These are phyloP conservation scores for Linnemannia zychae DNA, from an alignment of 192 early-diverging fungal species.

Conservation along the genomic window DNA sequence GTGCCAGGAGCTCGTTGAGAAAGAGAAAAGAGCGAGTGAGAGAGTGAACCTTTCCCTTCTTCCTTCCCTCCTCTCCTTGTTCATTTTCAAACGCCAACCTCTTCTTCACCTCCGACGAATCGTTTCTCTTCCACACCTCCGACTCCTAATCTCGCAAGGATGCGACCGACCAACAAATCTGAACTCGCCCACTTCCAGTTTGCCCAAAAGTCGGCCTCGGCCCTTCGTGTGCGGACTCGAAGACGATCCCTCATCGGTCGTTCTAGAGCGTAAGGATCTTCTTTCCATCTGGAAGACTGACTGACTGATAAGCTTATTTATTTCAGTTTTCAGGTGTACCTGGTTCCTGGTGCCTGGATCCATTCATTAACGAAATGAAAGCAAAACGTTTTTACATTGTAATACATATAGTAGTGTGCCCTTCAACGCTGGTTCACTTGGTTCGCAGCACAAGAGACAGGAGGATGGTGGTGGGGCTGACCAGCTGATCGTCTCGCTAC, in stretches of 20 bases:
- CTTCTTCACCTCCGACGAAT: background rate
- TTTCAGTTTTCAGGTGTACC: background rate
- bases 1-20: background rate
- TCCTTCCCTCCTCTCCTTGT: background rate
- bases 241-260: constrained; percentile 52
- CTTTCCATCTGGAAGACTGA: background rate
- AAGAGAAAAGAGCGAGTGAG: background rate
- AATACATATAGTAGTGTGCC: constrained; percentile 25
- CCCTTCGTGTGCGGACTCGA: constrained; percentile 36
- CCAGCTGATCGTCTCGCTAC: constrained; percentile 39
- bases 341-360: background rate
- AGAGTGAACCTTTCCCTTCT: background rate
- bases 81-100: background rate
- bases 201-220: constrained; percentile 16
- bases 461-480: constrained; percentile 31
- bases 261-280: constrained; percentile 40
- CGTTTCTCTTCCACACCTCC: background rate
- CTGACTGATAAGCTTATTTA: background rate
- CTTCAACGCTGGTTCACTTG: constrained; percentile 34
- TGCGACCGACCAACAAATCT: constrained; percentile 32
- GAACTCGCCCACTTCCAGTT: constrained; percentile 20
- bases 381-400: background rate
- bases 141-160: background rate
- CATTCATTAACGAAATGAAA: background rate
- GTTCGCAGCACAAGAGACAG: constrained; percentile 28